Conservation (phyloP, 306 rosid genomes). For the Inga leiocalycina region DNA sequence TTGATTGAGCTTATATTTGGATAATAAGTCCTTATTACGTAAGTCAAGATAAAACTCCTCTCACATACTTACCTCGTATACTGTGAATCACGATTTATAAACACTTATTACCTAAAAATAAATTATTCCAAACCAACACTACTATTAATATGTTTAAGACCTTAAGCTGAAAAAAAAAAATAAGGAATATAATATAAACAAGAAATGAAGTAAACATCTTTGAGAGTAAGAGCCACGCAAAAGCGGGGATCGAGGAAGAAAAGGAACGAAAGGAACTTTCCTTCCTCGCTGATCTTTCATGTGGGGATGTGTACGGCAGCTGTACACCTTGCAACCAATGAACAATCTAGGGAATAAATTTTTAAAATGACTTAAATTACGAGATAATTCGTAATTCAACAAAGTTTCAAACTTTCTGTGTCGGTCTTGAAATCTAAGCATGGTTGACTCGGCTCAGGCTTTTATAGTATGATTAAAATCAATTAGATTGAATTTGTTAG, state of each 20-base stretch:
- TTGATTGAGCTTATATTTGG: too few species aligned
- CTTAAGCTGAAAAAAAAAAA: not conserved
- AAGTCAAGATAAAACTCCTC: too few species aligned
- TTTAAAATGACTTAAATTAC: not conserved
- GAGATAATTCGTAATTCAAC: not conserved
- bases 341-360: not conserved
- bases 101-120: too few species aligned
- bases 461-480: not conserved
- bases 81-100: too few species aligned
- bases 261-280: constrained; percentile 4
- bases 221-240: not conserved
- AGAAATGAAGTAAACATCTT: not conserved
- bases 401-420: not conserved
- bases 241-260: not conserved
- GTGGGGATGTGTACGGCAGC: constrained; percentile 25
- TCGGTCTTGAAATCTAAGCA: not conserved
- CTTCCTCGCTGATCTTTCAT: constrained; percentile 20
- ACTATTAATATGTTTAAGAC: not conserved
- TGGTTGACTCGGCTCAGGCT: not conserved
- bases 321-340: not conserved
- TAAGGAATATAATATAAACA: not conserved
- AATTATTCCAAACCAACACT: too few species aligned
- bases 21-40: too few species aligned
- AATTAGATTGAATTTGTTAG: not conserved
- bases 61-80: too few species aligned